phyloP scores from a whole-genome alignment of 2,329 filamentous ascomycete genomes.

The Verticillium nonalfalfae region DNA sequence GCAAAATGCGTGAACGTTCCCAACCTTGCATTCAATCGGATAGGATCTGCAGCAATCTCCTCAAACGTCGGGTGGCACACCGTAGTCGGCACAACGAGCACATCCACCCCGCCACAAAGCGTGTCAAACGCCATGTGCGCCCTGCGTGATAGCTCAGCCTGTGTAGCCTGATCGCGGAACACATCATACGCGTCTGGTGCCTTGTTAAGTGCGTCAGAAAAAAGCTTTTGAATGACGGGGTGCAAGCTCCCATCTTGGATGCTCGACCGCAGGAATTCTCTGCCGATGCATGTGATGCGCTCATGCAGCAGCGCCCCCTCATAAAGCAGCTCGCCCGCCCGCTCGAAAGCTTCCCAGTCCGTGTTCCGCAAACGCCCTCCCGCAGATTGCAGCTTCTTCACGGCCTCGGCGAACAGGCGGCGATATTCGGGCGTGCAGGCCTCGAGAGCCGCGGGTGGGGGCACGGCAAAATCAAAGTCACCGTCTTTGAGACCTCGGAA shows the following conservation, averaged over 20 bases:
- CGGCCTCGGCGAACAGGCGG: constrained; percentile 29
- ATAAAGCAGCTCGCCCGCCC: constrained; percentile 43
- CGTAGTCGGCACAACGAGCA: constrained; percentile 42
- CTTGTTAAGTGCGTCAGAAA: constrained; percentile 34
- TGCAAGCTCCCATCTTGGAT: neutral
- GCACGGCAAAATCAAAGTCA: constrained; percentile 44
- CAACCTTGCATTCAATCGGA: constrained; percentile 30
- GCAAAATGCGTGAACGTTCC: constrained; percentile 43
- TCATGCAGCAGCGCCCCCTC: constrained; percentile 35
- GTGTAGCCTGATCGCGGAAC: constrained; percentile 39
- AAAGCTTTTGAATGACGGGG: constrained; percentile 34
- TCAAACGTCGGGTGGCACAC: constrained; percentile 36
- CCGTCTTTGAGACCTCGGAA: constrained; percentile 12
- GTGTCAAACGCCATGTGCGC: constrained; percentile 28
- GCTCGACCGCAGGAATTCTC: constrained; percentile 14
- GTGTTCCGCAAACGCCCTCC: constrained; percentile 31
- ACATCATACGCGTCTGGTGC: constrained; percentile 29
- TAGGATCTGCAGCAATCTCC: constrained; percentile 39
- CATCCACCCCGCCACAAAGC: constrained; percentile 22
- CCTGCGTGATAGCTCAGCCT: constrained; percentile 27
- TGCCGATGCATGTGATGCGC: constrained; percentile 29
- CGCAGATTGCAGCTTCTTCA: constrained; percentile 21
- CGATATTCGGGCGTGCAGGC: constrained; percentile 20
- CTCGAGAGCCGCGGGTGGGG: constrained; percentile 26
- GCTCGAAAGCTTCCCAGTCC: constrained; percentile 39